These are phyloP conservation scores for Fusarium lateritium DNA, from an alignment of 2,329 filamentous ascomycete genomes.

Conservation along the genomic window DNA sequence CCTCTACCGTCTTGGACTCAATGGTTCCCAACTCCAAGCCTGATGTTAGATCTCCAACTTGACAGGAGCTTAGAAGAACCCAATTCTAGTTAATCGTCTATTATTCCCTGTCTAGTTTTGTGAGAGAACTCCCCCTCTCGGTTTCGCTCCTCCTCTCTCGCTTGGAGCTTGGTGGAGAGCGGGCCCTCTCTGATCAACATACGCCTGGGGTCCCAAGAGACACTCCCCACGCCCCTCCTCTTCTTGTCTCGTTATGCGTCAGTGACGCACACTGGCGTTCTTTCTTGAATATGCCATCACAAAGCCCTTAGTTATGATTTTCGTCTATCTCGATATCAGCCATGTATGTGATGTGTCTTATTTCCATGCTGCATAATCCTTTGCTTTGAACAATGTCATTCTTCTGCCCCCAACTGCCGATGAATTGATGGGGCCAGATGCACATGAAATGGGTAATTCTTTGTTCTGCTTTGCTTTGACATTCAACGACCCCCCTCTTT, in stretches of 20 bases:
- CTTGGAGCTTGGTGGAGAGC: slow-evolving; percentile 3
- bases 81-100: slow-evolving; percentile 9
- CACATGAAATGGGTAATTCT: slow-evolving; percentile 1
- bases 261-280: slow-evolving; percentile 32
- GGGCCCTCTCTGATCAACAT: not conserved
- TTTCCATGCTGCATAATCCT: slow-evolving; percentile 14
- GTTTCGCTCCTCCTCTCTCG: not conserved
- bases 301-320: slow-evolving; percentile 11
- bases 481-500: slow-evolving; percentile 8
- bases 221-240: not conserved
- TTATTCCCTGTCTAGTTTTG: slow-evolving; percentile 12
- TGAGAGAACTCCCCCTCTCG: slow-evolving; percentile 1
- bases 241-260: slow-evolving; percentile 21
- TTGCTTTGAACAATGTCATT: slow-evolving; percentile 9
- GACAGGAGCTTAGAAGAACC: slow-evolving; percentile 6
- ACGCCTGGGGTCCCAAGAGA: slow-evolving; percentile 2
- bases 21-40: not conserved
- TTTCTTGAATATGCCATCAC: slow-evolving; percentile 28
- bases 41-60: slow-evolving; percentile 10
- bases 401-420: not conserved
- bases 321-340: slow-evolving; percentile 27
- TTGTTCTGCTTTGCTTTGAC: slow-evolving; percentile 9
- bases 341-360: slow-evolving; percentile 26
- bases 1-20: slow-evolving; percentile 5
- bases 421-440: not conserved